phyloP scores from a whole-genome alignment of 202 grass and related monocot species.

The Carex sylvatica region DNA sequence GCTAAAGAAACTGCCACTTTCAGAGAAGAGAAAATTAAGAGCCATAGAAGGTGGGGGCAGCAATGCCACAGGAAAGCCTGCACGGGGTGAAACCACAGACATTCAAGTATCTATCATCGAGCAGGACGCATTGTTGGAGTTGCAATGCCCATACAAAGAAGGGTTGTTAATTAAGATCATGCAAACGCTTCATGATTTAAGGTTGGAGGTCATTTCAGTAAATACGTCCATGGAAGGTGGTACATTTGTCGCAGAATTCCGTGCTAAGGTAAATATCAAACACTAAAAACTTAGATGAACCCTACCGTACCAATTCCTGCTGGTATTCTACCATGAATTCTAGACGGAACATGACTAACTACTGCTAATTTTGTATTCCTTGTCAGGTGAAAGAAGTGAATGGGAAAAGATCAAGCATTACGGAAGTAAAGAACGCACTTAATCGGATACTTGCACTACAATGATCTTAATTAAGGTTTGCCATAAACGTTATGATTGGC shows the following conservation, averaged over 20 bases:
- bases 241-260: constrained; percentile 45
- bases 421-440: constrained; percentile 70
- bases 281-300: background rate
- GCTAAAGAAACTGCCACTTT: constrained; percentile 1
- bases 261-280: constrained; percentile 44
- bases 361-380: background rate
- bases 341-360: background rate
- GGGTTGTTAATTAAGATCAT: constrained; percentile 60
- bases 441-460: constrained; percentile 41
- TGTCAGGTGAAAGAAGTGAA: constrained; percentile 56
- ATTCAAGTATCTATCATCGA: constrained; percentile 74
- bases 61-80: constrained; percentile 9
- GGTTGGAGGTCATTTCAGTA: constrained; percentile 48
- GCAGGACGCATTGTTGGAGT: constrained; percentile 57
- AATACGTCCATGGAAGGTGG: constrained; percentile 42
- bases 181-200: constrained; percentile 52
- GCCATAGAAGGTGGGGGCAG: constrained; percentile 29
- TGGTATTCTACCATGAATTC: background rate
- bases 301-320: background rate
- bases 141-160: constrained; percentile 46
- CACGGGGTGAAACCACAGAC: constrained; percentile 3
- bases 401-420: constrained; percentile 63
- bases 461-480: constrained; percentile 18
- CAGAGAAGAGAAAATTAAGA: constrained; percentile 28
- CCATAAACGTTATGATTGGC: background rate